Percentiles rank a stretch among this genome's conserved stretches.
Conservation (phyloP, 2,329 filamentous ascomycete species). For the Botrytis tulipae region DNA sequence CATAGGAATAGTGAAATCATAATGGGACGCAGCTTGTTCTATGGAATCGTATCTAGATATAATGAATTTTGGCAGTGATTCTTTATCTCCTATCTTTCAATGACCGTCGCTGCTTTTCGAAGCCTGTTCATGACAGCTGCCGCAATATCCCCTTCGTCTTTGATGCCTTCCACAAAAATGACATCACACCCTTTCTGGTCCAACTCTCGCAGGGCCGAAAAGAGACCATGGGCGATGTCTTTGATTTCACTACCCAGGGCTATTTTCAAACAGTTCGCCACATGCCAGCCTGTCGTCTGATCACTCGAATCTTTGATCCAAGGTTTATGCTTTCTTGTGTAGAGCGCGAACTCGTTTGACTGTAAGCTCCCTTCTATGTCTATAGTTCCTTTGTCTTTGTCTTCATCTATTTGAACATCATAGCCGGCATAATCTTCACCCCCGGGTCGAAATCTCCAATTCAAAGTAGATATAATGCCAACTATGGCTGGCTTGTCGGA, state of each 20-base stretch:
- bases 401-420: neutral
- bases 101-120: slow-evolving; percentile 67
- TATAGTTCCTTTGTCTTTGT: too few species aligned
- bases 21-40: slow-evolving; percentile 10
- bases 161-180: slow-evolving; percentile 89
- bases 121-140: slow-evolving; percentile 84
- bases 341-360: slow-evolving; percentile 6
- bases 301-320: neutral
- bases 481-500: slow-evolving; percentile 28
- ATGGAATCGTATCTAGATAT: slow-evolving; percentile 1
- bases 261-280: slow-evolving; percentile 56
- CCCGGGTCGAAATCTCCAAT: slow-evolving; percentile 9
- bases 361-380: neutral
- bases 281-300: slow-evolving; percentile 1
- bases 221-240: slow-evolving; percentile 80
- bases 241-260: slow-evolving; percentile 67
- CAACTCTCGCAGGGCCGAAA: slow-evolving; percentile 81
- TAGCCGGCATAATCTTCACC: neutral
- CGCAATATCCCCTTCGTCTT: slow-evolving; percentile 75
- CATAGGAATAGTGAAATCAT: slow-evolving; percentile 17
- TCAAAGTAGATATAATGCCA: slow-evolving; percentile 39
- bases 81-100: slow-evolving; percentile 23
- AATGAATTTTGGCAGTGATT: slow-evolving; percentile 1
- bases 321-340: neutral
- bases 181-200: slow-evolving; percentile 75